Evolutionary conservation across 148 eudicot genomes (phyloP).

Genomic region (Cornus florida): DNA sequence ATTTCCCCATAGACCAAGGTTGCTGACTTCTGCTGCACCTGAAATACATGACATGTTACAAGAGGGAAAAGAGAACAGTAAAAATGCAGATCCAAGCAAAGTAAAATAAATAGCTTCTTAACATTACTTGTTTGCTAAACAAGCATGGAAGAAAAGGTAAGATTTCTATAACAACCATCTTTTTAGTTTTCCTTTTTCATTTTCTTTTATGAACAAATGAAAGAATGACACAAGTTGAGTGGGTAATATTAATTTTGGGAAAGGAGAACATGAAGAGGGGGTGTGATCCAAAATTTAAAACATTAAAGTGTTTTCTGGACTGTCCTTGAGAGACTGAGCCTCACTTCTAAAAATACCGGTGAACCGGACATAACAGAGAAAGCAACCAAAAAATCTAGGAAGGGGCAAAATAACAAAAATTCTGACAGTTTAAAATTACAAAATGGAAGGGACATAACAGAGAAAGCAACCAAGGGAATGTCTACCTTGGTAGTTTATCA

Average conservation of each 20-base stretch:
- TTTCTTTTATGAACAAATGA: too few species aligned
- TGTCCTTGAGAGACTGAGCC: background rate
- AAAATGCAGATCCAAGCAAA: too few species aligned
- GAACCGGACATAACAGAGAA: background rate
- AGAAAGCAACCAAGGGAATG: background rate
- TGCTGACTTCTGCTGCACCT: conserved; percentile 56
- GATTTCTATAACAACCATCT: too few species aligned
- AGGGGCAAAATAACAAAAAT: background rate
- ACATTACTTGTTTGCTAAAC: background rate
- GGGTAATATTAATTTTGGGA: too few species aligned
- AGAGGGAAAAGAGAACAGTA: background rate
- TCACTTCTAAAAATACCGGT: background rate
- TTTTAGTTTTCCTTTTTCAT: too few species aligned
- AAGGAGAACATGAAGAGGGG: background rate
- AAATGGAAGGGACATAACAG: too few species aligned
- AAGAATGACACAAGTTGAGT: too few species aligned
- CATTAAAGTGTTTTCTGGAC: background rate
- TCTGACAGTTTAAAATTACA: too few species aligned
- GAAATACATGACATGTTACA: conserved; percentile 8
- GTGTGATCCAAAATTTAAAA: background rate
- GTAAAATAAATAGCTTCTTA: background rate
- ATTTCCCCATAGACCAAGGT: conserved; percentile 74
- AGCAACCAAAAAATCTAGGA: background rate
- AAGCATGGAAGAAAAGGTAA: background rate
- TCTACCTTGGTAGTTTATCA: too few species aligned